Evolutionary conservation across 2,329 filamentous ascomycete genomes (phyloP), one percentile per base, ranked within the genome.

Genomic region (Colletotrichum godetiae): DNA sequence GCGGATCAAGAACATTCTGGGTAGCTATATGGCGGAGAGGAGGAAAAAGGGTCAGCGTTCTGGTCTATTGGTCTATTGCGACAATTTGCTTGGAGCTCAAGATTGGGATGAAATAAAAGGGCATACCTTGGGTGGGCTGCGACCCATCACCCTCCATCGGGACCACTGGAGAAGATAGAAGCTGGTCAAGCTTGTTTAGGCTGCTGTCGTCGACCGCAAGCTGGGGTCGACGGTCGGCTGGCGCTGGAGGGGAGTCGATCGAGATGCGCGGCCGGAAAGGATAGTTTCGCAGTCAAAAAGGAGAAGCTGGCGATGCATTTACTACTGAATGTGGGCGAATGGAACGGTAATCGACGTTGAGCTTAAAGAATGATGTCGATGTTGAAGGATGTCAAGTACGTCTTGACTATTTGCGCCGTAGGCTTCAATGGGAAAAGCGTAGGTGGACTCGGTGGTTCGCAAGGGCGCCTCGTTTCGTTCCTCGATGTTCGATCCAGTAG

Each of bases 1-100:
- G 91, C 53, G 95, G 94, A 81, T 98, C 95, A 76, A 95, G 86
- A 78, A 93, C 91, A 80, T 91, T 92, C 81, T 97, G 95, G 19
- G 95, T 97, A 68, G 92, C 92, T 91, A 76, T 22, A 19, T 22
- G 19, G 19, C 42, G 75, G n/a, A 42, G 15, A 37, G 19, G 19
- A 33, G 66, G 46, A 46, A 66, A 55, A 69, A 71, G 67, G 63
- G 75, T 75, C 60, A 75, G 75, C 62, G 19, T 63, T 72, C 24
- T 63, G 56, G 56, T 37, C 33, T 22, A 27, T 10, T 15, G 52
- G 22, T 42, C 37, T 42, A 15, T 27, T 11, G 33, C 49, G 11
- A 68, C 24, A 3, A n/a, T 27, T 46, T 19, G 46, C 15, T 56
- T 6, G 15, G 8, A 19, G 62, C 19, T 22, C 22, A 35, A 62